Percentiles rank a stretch among this genome's conserved stretches.
phyloP scores from a whole-genome alignment of 1,284 basidiomycete species.

The Hemileia vastatrix region DNA sequence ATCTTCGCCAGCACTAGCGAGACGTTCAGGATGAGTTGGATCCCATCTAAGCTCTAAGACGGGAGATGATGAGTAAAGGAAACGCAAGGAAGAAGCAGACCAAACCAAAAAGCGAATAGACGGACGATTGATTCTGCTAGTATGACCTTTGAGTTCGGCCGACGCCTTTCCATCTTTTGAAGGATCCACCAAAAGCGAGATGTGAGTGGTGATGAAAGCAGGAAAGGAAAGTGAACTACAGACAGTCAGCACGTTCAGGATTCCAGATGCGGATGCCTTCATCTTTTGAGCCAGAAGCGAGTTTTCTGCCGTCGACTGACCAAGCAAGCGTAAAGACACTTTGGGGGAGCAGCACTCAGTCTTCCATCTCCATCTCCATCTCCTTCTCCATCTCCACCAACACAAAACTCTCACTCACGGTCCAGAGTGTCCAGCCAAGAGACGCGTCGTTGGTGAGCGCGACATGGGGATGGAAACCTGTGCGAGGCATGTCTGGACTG shows the following conservation, averaged over 20 bases:
- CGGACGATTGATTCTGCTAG: conserved; percentile 36
- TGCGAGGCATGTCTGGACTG: too few species aligned
- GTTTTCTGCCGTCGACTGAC: conserved; percentile 15
- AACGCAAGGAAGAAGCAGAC: not conserved
- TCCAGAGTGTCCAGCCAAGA: conserved; percentile 9
- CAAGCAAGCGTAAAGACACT: conserved; percentile 16
- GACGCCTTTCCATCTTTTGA: conserved; percentile 34
- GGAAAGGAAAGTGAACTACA: too few species aligned
- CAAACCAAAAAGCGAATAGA: not conserved
- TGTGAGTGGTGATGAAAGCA: too few species aligned
- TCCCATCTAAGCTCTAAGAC: conserved; percentile 26
- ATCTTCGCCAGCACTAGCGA: conserved; percentile 35
- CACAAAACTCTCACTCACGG: conserved; percentile 12
- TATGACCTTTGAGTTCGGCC: conserved; percentile 36
- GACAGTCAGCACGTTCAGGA: conserved; percentile 14
- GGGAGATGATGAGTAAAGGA: not conserved
- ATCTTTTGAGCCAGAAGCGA: conserved; percentile 15
- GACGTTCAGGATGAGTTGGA: conserved; percentile 32
- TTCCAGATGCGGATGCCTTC: conserved; percentile 18
- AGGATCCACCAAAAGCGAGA: too few species aligned
- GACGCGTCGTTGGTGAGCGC: conserved; percentile 12
- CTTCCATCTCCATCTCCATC: not conserved
- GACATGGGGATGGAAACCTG: too few species aligned
- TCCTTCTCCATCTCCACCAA: not conserved
- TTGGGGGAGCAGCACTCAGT: not conserved